Base-by-base conservation (phyloP, 768 basidiomycete genomes). In the Boletus bicolor region DNA sequence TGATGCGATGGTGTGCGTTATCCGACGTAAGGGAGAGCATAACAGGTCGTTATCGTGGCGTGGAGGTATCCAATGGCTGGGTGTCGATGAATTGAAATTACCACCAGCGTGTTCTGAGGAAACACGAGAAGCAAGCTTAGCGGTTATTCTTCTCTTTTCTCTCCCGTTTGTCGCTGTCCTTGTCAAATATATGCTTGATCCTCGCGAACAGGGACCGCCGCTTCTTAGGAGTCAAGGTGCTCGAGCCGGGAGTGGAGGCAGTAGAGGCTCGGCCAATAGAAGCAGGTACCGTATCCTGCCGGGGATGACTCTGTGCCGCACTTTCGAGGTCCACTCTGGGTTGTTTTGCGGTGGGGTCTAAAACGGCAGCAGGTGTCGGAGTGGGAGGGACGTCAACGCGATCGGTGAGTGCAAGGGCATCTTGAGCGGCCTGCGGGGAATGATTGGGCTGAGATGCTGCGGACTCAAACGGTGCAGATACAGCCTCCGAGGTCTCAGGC, bases 151-250 rank as follows among this genome's bases (percentile, higher is more conserved):
- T 71, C 54, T 73, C 66, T 62, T 78, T 64, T 53, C 67, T 69
- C 55, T 72, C 66, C 62, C 76, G 69, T 46, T 76, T 71, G 39
- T 65, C 67, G 60, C 79, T 79, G 21, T 80, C 74, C 62, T 76
- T 78, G 52, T 81, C 74, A 36, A 87, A 86, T 7, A 84, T 63
- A 39, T 75, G 64, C 64, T 81, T 85, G 49, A 76, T 64, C 61
- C 76, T 84, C 26, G 77, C 78, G 50, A 87, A 76, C 32, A 86
- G 64, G 15, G 84, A 84, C 7, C 70, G 65, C 44, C 75, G 74
- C 65, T 83, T 85, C 73, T 84, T 83, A 15, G 66, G 68, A n/a
- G 59, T 60, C 14, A 61, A 50, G 2, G 76, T 72, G 21, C 71
- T 75, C 9, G 77, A 75, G 28, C 77, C 61, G 3, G 70, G 59